Evolutionary conservation across 306 rosid species (phyloP).

Genomic region (Quercus berberidifolia): DNA sequence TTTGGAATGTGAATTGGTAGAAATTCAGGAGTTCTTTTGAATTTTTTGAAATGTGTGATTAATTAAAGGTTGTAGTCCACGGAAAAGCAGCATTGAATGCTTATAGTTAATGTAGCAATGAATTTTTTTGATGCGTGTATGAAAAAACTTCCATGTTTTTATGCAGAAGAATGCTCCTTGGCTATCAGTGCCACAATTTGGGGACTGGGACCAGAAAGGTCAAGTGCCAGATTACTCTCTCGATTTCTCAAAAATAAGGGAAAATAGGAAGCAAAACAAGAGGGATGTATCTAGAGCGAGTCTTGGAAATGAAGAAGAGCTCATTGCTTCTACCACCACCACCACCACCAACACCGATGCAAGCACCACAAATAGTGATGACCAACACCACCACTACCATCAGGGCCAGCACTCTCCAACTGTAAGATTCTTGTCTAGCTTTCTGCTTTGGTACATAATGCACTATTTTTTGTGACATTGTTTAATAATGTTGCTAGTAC

Average conservation of each 20-base stretch:
- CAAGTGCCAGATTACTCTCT: conserved; percentile 84
- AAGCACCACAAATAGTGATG: conserved; percentile 40
- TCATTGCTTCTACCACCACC: conserved; percentile 45
- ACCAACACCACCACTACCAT: conserved; percentile 46
- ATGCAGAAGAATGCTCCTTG: conserved; percentile 67
- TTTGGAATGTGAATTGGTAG: background rate
- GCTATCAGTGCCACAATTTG: conserved; percentile 97
- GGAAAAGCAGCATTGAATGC: background rate
- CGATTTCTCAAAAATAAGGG: conserved; percentile 94
- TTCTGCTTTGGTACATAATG: background rate
- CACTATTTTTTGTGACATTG: conserved; percentile 5
- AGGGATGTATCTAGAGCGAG: conserved; percentile 81
- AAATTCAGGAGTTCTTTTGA: background rate
- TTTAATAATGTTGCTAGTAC: background rate
- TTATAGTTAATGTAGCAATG: background rate
- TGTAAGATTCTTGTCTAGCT: conserved; percentile 48
- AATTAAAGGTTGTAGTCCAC: too few relatives aligned
- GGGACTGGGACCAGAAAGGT: conserved; percentile 97
- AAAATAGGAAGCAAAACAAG: conserved; percentile 94
- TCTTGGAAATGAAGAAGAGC: conserved; percentile 94
- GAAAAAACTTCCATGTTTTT: background rate
- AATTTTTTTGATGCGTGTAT: background rate
- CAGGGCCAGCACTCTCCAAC: conserved; percentile 67
- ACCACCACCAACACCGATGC: background rate
- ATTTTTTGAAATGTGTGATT: background rate